Evolutionary conservation across 2,329 filamentous ascomycete species (phyloP).

Genomic region (Botrytis deweyae): DNA sequence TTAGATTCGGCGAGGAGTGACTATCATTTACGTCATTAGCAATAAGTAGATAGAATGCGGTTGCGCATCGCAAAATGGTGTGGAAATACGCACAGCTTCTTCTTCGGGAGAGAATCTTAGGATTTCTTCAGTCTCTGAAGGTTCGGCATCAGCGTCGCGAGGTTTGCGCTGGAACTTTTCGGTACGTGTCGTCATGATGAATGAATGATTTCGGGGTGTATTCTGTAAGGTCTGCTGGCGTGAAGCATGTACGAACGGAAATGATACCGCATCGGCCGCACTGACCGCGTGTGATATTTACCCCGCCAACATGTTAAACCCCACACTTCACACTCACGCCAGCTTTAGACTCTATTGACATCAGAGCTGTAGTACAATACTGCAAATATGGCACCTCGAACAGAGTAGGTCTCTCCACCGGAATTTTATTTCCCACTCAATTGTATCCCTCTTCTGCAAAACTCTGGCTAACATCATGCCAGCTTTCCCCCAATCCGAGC

Average conservation of each 20-base stretch:
- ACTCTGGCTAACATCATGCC: not conserved
- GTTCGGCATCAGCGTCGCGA: conserved; percentile 29
- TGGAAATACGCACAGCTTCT: conserved; percentile 42
- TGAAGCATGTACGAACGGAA: conserved; percentile 18
- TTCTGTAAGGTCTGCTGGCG: conserved; percentile 20
- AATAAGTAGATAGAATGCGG: not conserved
- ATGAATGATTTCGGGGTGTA: conserved; percentile 11
- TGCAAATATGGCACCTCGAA: conserved; percentile 26
- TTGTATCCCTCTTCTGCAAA: not conserved
- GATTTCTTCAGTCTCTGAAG: conserved; percentile 33
- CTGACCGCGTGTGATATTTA: not conserved
- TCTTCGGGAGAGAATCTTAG: conserved; percentile 44
- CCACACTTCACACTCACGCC: conserved; percentile 14
- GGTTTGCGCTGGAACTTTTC: conserved; percentile 38
- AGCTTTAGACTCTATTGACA: not conserved
- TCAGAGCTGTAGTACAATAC: not conserved
- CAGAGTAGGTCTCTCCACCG: conserved; percentile 26
- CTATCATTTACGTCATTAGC: conserved; percentile 43
- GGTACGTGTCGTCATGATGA: conserved; percentile 37
- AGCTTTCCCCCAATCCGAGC: conserved; percentile 77
- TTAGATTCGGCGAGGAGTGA: conserved; percentile 70
- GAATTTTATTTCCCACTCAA: not conserved
- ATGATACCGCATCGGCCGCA: conserved; percentile 4
- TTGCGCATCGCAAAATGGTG: not conserved
- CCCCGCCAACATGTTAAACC: conserved; percentile 18